Evolutionary conservation across 1,284 basidiomycete genomes (phyloP), one percentile per base, ranked within the genome.

Genomic region (Leccinum griseonigrum): DNA sequence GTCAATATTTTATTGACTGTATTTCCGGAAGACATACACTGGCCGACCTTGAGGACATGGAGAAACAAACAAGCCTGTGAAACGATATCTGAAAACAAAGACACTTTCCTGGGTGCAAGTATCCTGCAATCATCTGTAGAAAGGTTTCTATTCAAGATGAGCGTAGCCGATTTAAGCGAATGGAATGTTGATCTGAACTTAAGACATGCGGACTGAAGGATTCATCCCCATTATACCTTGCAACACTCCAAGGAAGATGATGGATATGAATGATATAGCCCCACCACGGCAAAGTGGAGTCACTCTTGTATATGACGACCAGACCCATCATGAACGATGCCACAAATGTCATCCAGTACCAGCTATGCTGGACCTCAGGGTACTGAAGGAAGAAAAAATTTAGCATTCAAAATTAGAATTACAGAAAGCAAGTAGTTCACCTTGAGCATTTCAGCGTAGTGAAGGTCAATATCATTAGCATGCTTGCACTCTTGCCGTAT

Each of bases 51-150:
- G 65, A 81, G 75, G 67, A 86, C 85, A 56, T 80, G 79, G 3
- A 84, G 73, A 32, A 86, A 74, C 3, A 80, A 61, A 43, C 74
- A 68, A 2, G 79, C 81, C 73, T 85, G 78, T 11, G 61, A 63
- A 22, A 79, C 76, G 11, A 78, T 77, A 61, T 82, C 79, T 81
- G 38, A 22, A 52, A 63, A 52, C 16, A 38, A 48, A 2, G 43
- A 1, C 7, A 32, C 65, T 81, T 79, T 32, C 86, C 83, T 14
- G 83, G 85, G 68, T 85, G 82, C 28, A 88, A 73, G 71, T 84
- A 87, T 5, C 84, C 83, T 5, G 83, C 85, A 29, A 88, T 76
- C 75, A 88, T 83, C 69, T 86, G 83, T 4, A 83, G 79, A 77
- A 83, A 60, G 0, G 62, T 64, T 58, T 65, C 67, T 73, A 26